Conservation (phyloP, 805 yeast species). For the Saturnispora silvae region DNA sequence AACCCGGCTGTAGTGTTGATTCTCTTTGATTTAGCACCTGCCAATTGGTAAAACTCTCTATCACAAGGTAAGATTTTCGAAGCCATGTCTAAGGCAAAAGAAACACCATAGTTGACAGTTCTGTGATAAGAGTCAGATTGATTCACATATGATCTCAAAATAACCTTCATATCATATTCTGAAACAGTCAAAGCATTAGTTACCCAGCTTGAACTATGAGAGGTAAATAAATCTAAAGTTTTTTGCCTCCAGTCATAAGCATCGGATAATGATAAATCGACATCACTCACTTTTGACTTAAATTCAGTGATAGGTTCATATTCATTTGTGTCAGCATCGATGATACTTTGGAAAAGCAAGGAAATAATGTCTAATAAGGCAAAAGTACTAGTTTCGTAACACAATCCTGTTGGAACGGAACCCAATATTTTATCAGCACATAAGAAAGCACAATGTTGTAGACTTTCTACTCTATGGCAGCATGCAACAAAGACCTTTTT, state of each 20-base stretch:
- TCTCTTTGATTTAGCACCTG: constrained; percentile 23
- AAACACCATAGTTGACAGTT: constrained; percentile 62
- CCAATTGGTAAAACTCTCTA: constrained; percentile 45
- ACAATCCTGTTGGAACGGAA: constrained; percentile 65
- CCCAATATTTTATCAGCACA: constrained; percentile 61
- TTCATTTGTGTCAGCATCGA: constrained; percentile 74
- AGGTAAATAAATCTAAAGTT: constrained; percentile 51
- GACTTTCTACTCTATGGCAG: constrained; percentile 63
- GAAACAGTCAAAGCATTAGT: constrained; percentile 44
- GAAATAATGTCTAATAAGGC: constrained; percentile 74
- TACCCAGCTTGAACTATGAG: constrained; percentile 60
- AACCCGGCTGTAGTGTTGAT: constrained; percentile 59
- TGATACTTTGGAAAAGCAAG: constrained; percentile 64
- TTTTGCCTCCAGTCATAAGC: constrained; percentile 63
- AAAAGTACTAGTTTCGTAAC: constrained; percentile 63
- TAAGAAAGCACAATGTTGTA: constrained; percentile 72
- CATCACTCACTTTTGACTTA: constrained; percentile 31
- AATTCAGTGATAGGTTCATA: constrained; percentile 78
- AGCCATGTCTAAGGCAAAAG: constrained; percentile 87
- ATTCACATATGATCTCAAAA: constrained; percentile 69
- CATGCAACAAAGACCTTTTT: constrained; percentile 57
- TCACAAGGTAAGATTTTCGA: constrained; percentile 60
- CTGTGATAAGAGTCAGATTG: constrained; percentile 18
- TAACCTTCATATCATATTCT: constrained; percentile 64
- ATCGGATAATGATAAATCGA: constrained; percentile 56